These are phyloP conservation scores for Cladosporium phlei DNA, from an alignment of 2,329 filamentous ascomycete genomes.

Conservation along the genomic window DNA sequence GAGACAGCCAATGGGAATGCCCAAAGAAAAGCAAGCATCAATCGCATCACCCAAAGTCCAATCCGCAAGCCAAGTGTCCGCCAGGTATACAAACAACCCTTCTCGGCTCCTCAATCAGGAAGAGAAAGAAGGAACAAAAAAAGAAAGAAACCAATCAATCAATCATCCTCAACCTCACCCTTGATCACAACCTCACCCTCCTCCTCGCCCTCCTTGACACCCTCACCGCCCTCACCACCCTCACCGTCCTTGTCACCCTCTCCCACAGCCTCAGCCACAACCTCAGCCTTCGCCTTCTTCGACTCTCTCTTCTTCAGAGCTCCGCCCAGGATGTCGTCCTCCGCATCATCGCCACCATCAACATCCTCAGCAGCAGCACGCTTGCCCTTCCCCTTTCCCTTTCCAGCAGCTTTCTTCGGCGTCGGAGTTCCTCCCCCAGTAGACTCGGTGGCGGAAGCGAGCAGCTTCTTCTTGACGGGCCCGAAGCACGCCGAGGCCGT, in stretches of 20 bases:
- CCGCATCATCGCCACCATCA: constrained; percentile 10
- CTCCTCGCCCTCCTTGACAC: neutral
- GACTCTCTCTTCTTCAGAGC: constrained; percentile 14
- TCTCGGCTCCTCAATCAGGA: too few species aligned
- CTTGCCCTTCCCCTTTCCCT: neutral
- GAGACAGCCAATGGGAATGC: too few species aligned
- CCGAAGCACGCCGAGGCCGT: constrained; percentile 16
- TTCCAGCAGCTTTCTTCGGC: constrained; percentile 1
- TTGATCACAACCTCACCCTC: neutral
- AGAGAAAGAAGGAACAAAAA: too few species aligned
- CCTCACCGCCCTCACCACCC: neutral
- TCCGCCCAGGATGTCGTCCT: constrained; percentile 17
- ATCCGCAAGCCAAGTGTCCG: too few species aligned
- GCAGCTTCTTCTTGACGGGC: constrained; percentile 18
- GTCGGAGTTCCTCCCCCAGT: neutral
- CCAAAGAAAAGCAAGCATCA: too few species aligned
- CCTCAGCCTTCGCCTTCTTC: neutral
- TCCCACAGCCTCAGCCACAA: neutral
- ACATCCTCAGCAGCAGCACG: neutral
- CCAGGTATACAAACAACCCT: too few species aligned
- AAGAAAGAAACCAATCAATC: too few species aligned
- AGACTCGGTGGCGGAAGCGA: constrained; percentile 1
- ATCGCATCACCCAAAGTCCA: too few species aligned
- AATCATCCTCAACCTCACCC: neutral
- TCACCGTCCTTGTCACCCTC: neutral